These are phyloP conservation scores for Mycena capillaripes DNA, from an alignment of 768 basidiomycete species.

Conservation along the genomic window DNA sequence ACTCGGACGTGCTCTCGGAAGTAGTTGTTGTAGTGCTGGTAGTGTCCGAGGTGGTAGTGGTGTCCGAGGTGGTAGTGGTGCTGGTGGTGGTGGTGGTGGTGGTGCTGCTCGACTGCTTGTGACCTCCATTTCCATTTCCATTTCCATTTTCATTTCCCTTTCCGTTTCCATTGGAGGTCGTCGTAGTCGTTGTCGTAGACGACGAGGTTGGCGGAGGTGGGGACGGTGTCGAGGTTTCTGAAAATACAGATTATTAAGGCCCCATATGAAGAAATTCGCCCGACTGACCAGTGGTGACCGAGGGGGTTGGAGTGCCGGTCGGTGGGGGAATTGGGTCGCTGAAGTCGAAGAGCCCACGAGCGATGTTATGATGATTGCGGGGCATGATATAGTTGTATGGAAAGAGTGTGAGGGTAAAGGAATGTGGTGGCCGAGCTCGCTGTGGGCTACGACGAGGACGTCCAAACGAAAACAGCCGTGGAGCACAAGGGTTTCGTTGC, in stretches of 20 bases:
- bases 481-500: neutral
- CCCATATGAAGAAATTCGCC: neutral
- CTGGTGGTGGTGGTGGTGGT: constrained; percentile 3
- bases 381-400: constrained; percentile 12
- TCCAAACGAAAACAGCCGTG: neutral
- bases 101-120: neutral
- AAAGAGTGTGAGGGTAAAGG: constrained; percentile 36
- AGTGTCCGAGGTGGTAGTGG: neutral
- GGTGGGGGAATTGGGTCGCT: too few relatives aligned
- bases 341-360: neutral
- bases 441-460: constrained; percentile 34
- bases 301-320: neutral
- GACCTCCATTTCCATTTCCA: neutral
- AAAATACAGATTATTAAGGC: neutral
- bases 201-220: neutral
- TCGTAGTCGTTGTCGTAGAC: constrained; percentile 26
- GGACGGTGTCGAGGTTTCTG: neutral
- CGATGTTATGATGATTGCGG: constrained; percentile 26
- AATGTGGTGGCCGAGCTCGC: constrained; percentile 36
- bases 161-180: neutral
- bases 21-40: neutral
- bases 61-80: neutral
- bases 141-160: neutral
- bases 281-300: neutral
- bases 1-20: constrained; percentile 4